phyloP scores from a whole-genome alignment of 805 yeast species.

The Wickerhamiella occidentalis region DNA sequence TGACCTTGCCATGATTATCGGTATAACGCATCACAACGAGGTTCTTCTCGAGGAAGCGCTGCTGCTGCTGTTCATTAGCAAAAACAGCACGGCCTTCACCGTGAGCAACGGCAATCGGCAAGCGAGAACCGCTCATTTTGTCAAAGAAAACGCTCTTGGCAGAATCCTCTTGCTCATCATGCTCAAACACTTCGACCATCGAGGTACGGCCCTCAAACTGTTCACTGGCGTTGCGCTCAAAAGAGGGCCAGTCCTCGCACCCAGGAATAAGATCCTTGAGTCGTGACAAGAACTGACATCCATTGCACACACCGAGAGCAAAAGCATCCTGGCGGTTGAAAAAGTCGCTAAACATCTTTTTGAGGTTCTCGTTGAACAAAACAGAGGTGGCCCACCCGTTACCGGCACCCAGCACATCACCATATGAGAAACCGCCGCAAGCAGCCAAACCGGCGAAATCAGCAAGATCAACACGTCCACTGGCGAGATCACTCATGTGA shows the following conservation, averaged over 20 bases:
- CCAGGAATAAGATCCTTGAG: slow-evolving; percentile 84
- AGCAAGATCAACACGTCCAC: slow-evolving; percentile 51
- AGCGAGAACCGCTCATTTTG: slow-evolving; percentile 82
- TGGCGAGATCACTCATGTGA: slow-evolving; percentile 85
- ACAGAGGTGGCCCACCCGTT: slow-evolving; percentile 99
- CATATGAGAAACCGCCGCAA: slow-evolving; percentile 98
- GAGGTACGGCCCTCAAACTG: slow-evolving; percentile 94
- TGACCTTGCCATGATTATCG: slow-evolving; percentile 78
- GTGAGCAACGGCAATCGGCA: slow-evolving; percentile 97
- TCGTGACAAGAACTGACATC: slow-evolving; percentile 90
- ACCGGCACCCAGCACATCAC: slow-evolving; percentile 98
- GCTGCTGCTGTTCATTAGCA: slow-evolving; percentile 34
- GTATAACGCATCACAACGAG: slow-evolving; percentile 66
- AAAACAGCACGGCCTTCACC: slow-evolving; percentile 94
- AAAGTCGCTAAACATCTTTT: slow-evolving; percentile 63
- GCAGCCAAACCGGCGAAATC: slow-evolving; percentile 91
- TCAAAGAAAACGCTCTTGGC: slow-evolving; percentile 57
- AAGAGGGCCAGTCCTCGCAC: slow-evolving; percentile 88
- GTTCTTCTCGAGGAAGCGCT: slow-evolving; percentile 36
- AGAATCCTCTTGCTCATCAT: slow-evolving; percentile 29
- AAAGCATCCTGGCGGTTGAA: slow-evolving; percentile 87
- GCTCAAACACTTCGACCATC: slow-evolving; percentile 62
- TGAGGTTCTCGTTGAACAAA: slow-evolving; percentile 63
- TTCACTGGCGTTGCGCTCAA: slow-evolving; percentile 81
- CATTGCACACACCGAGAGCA: slow-evolving; percentile 97